Base-by-base conservation (phyloP, 164 flowering plant species). In the Saururus chinensis region DNA sequence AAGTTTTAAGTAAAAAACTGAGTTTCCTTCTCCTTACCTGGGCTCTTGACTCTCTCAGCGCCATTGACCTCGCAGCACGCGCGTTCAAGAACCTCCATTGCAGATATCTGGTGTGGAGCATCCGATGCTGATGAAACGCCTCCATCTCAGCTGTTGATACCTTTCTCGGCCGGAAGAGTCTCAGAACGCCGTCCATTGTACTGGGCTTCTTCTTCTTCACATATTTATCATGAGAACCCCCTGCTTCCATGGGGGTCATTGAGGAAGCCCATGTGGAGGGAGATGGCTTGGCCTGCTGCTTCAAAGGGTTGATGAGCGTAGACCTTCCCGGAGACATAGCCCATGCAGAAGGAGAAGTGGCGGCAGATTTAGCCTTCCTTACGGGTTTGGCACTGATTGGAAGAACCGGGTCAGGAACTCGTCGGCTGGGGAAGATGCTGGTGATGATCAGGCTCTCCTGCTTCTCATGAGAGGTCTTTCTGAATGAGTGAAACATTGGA, bases 41-140 rank as follows among this genome's bases (percentile, higher is more conserved):
- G 9, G 84, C 83, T 21, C 51, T 57, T 0, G 26, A 60, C 57
- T 80, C 79, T 26, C 68, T 21, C 7, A 65, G 60, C 23, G 63
- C 60, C 70, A 72, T 71, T 30, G 82, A 61, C 19, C 75, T 75
- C 55, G 78, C 82, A 24, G 81, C 80, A 59, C 79, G 70, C 22
- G 90, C 92, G 72, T 86, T 90, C 3, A 59, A 79, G 64, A 81
- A 83, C 73, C 92, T 81, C 92, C 90, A 87, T 23, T 90, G 95
- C 65, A 84, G 20, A 58, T 82, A 42, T 42, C 85, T 73, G 42
- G 80, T 84, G 24, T 83, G 69, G 66, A 76, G 66, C 24, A 87
- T 52, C 51, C 77, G 59, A 41, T 74, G 71, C 48, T 68, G 71
- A 61, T 83, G 87, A 59, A 68, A 66, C 64, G 80, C 84, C 61